Percentiles rank a stretch among this genome's conserved stretches.
Conservation (phyloP, 1,284 basidiomycete genomes). For the Porodaedalea pini region DNA sequence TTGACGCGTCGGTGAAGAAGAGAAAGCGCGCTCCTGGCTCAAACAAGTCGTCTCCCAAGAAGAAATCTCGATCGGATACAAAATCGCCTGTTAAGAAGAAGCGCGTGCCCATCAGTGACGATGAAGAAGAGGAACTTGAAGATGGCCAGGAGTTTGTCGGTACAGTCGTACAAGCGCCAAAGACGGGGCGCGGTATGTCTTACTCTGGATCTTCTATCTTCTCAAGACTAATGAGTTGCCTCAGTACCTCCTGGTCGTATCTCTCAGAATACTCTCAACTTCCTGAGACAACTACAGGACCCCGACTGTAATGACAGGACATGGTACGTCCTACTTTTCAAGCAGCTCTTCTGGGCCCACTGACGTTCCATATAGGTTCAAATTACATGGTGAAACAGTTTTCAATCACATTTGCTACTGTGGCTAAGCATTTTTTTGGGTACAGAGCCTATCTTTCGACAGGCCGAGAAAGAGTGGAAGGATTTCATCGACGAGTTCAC, state of each 20-base stretch:
- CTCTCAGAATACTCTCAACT: conserved; percentile 80
- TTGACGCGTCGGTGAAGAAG: conserved; percentile 21
- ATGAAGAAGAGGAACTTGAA: conserved; percentile 46
- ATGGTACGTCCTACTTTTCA: conserved; percentile 54
- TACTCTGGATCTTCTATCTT: conserved; percentile 1
- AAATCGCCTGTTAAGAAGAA: conserved; percentile 26
- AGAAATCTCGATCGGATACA: conserved; percentile 23
- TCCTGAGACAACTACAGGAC: conserved; percentile 66
- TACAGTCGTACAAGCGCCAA: conserved; percentile 69
- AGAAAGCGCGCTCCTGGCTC: conserved; percentile 22
- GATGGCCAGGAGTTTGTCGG: conserved; percentile 73
- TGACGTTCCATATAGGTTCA: conserved; percentile 62
- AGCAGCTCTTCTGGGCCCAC: background rate
- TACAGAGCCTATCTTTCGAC: conserved; percentile 78
- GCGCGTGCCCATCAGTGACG: conserved; percentile 36
- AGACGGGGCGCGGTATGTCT: conserved; percentile 67
- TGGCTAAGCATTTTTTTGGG: background rate
- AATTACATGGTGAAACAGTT: conserved; percentile 56
- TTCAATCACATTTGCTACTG: conserved; percentile 1
- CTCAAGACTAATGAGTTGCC: background rate
- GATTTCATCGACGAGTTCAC: conserved; percentile 75
- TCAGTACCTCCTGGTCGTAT: conserved; percentile 82
- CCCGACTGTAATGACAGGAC: conserved; percentile 82
- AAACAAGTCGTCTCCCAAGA: conserved; percentile 2
- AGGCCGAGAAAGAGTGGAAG: conserved; percentile 85